A percentile compares a stretch with the other conserved stretches of the same genome.
Conservation (phyloP, 768 basidiomycete genomes). For the Boletus rex-veris region DNA sequence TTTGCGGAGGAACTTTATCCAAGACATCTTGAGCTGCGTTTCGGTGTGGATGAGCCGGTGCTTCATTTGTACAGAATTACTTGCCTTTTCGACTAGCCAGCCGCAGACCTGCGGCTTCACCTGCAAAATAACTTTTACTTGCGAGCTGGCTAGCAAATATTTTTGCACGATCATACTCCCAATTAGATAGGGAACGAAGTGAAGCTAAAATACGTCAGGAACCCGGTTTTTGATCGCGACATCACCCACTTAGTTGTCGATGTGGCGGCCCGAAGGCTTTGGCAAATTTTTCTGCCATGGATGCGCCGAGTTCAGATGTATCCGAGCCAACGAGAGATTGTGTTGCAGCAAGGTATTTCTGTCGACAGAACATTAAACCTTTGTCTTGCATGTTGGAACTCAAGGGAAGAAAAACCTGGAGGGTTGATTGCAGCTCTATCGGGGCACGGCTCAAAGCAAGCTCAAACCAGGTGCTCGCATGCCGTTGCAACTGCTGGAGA, state of each 20-base stretch:
- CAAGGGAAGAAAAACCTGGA: conserved; percentile 60
- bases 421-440: conserved; percentile 84
- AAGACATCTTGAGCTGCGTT: conserved; percentile 52
- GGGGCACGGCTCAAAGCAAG: conserved; percentile 85
- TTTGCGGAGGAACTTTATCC: conserved; percentile 57
- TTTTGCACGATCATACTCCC: conserved; percentile 81
- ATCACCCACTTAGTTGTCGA: conserved; percentile 65
- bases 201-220: conserved; percentile 41
- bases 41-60: not conserved
- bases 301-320: conserved; percentile 86
- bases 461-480: conserved; percentile 82
- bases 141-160: conserved; percentile 81
- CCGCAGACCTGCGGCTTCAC: conserved; percentile 80
- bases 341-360: conserved; percentile 87
- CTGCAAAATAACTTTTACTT: conserved; percentile 85
- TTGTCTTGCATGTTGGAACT: not conserved
- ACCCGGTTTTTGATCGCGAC: not conserved
- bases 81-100: conserved; percentile 64
- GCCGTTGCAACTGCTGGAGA: conserved; percentile 65
- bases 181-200: conserved; percentile 50
- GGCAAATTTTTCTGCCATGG: conserved; percentile 82
- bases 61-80: conserved; percentile 10
- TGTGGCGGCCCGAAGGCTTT: conserved; percentile 77
- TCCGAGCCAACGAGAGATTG: conserved; percentile 67
- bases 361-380: conserved; percentile 3